Percentiles rank a stretch among this genome's conserved stretches.
phyloP scores from a whole-genome alignment of 306 rosid genomes.

The Inga leiocalycina region DNA sequence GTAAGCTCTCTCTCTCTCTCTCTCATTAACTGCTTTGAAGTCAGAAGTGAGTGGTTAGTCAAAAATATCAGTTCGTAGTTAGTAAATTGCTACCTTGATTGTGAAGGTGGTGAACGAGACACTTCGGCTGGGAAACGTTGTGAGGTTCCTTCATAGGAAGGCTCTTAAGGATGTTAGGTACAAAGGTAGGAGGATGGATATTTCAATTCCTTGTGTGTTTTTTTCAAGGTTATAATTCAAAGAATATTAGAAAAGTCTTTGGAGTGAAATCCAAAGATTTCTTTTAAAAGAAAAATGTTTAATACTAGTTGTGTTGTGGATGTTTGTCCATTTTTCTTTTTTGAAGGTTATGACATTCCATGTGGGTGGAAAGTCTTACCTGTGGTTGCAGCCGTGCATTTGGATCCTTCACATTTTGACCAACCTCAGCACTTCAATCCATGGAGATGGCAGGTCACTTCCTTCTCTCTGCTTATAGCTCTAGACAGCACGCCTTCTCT shows the following conservation, averaged over 20 bases:
- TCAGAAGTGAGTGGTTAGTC: neutral
- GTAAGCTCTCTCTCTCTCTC: slow-evolving; percentile 49
- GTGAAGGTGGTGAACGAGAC: slow-evolving; percentile 90
- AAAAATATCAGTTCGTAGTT: neutral
- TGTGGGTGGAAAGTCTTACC: slow-evolving; percentile 99
- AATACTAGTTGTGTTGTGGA: neutral
- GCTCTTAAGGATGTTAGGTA: slow-evolving; percentile 85
- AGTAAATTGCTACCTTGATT: neutral
- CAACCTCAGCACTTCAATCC: slow-evolving; percentile 98
- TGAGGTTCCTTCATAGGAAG: slow-evolving; percentile 90
- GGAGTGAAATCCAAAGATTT: no score
- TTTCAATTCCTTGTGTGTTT: neutral
- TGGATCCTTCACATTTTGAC: slow-evolving; percentile 94
- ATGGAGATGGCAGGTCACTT: slow-evolving; percentile 99
- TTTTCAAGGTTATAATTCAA: slow-evolving; percentile 61
- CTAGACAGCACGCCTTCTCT: slow-evolving; percentile 42
- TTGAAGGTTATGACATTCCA: slow-evolving; percentile 96
- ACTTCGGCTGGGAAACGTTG: slow-evolving; percentile 86
- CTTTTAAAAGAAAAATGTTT: no score
- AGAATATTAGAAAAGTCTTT: no score
- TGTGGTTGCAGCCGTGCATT: slow-evolving; percentile 95
- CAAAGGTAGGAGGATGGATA: slow-evolving; percentile 55
- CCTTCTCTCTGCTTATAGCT: slow-evolving; percentile 22
- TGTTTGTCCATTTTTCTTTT: neutral
- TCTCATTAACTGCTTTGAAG: neutral